Base-by-base conservation (phyloP, 1,284 basidiomycete genomes). In the Xerocomus nothofagi region DNA sequence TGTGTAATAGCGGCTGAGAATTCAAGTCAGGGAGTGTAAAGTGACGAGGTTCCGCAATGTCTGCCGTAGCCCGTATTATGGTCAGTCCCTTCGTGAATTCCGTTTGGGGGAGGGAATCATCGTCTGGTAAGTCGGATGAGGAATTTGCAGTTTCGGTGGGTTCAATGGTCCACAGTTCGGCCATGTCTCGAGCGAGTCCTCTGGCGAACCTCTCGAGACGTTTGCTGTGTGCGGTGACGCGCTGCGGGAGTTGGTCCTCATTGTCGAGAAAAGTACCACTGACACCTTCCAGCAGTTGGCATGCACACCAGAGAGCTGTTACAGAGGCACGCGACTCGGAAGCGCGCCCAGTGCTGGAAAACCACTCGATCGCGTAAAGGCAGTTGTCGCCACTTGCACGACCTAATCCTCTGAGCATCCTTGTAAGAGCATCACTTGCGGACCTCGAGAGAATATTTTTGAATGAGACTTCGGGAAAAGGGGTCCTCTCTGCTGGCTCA, bases 251-350 rank as follows among this genome's bases (percentile, higher is more conserved):
- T 23, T 55, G 55, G 31, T 62, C 53, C 5, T 63, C 46, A 21
- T 60, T 50, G 15, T 58, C 65, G 9, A 84, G 64, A 10, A 70
- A 71, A 2, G 85, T 67, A 2, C 70, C 68, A 0, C 78, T 71
- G 4, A 86, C 73, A 3, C 93, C 93, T 55, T 91, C 85, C 46
- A 96, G 66, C 0, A 96, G 67, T 43, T 79, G 75, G 53, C 80
- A 78, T 1, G 87, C 86, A 59, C 88, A 88, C 90, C 92, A 95
- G n/a, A 93, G 71, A 2, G 90, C 90, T 0, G 91, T 80, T 2
- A 83, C 82, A 3, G 84, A 77, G 31, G 75, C 72, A 9, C 61
- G 68, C 9, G 74, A 73, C 24, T 67, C 70, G 26, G 75, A 70
- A 49, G 65, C 61, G 49, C 72, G 67, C 20, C 84, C 90, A 14